Conservation (phyloP, 352 stramenopile species). For the Aphanomyces euteiches region DNA sequence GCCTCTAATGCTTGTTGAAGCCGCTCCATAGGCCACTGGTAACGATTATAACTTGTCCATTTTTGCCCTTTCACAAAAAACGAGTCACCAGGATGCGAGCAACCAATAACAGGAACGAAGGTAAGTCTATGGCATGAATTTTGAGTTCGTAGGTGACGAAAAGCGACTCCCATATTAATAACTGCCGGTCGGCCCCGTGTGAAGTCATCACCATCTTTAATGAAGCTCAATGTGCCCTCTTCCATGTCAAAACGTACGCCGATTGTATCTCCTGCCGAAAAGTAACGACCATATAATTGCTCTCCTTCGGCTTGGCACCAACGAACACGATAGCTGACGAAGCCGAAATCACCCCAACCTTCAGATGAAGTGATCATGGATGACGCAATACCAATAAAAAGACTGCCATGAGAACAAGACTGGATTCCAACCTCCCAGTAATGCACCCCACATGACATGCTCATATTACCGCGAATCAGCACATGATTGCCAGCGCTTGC, state of each 20-base stretch:
- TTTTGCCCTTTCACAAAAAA: slow-evolving; percentile 8
- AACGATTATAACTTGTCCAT: not conserved
- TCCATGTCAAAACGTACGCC: slow-evolving; percentile 28
- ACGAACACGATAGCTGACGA: slow-evolving; percentile 54
- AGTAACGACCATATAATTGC: slow-evolving; percentile 29
- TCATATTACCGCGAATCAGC: slow-evolving; percentile 44
- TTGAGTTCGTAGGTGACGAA: slow-evolving; percentile 35
- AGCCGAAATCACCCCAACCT: slow-evolving; percentile 51
- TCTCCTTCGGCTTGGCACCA: slow-evolving; percentile 28
- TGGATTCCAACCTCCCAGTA: slow-evolving; percentile 44
- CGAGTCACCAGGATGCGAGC: slow-evolving; percentile 22
- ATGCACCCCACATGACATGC: slow-evolving; percentile 45
- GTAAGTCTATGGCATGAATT: not conserved
- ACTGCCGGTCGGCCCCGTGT: slow-evolving; percentile 30
- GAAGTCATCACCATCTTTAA: slow-evolving; percentile 30
- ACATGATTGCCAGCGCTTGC: slow-evolving; percentile 23
- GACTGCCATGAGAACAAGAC: slow-evolving; percentile 16
- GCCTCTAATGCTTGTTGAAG: slow-evolving; percentile 11
- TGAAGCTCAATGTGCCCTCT: slow-evolving; percentile 15
- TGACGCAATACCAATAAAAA: slow-evolving; percentile 34
- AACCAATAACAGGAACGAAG: slow-evolving; percentile 11
- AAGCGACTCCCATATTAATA: slow-evolving; percentile 45
- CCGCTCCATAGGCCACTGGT: not conserved
- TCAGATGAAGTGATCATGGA: slow-evolving; percentile 39
- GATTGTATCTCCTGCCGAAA: slow-evolving; percentile 24